Evolutionary conservation across 2,329 filamentous ascomycete genomes (phyloP).

Genomic region (Hysterium pulicare): DNA sequence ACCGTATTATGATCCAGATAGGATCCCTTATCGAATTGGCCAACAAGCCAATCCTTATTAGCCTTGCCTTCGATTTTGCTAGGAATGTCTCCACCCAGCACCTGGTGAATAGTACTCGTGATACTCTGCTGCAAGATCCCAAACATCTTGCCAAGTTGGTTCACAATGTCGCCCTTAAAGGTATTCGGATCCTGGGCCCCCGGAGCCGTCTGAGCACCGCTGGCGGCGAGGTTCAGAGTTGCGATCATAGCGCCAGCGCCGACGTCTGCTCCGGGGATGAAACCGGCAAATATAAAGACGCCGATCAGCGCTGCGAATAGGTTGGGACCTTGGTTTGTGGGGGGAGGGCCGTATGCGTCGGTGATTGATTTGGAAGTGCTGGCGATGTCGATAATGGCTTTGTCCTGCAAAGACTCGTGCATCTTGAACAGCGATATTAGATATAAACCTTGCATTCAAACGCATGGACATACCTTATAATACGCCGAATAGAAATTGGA

Average conservation of each 20-base stretch:
- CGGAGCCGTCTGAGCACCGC: not conserved
- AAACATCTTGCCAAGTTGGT: not conserved
- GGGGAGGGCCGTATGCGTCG: not conserved
- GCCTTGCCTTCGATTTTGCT: not conserved
- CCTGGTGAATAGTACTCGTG: not conserved
- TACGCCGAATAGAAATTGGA: not conserved
- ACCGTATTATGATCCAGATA: not conserved
- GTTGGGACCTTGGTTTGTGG: not conserved
- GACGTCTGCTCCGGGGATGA: not conserved
- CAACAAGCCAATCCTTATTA: not conserved
- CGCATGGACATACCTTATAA: not conserved
- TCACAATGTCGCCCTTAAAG: not conserved
- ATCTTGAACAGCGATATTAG: not conserved
- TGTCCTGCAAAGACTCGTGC: not conserved
- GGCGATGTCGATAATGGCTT: not conserved
- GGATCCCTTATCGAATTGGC: not conserved
- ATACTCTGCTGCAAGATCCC: not conserved
- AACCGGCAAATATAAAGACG: not conserved
- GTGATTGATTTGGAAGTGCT: not conserved
- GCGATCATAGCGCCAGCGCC: not conserved
- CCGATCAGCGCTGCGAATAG: not conserved
- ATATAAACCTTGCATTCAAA: not conserved
- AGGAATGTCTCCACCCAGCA: not conserved
- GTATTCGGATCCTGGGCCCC: not conserved
- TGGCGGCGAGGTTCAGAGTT: not conserved